A percentile compares a stretch with the other conserved stretches of the same genome.
Conservation (phyloP, 108 stramenopile species). For the Hondaea fermentalgiana region DNA sequence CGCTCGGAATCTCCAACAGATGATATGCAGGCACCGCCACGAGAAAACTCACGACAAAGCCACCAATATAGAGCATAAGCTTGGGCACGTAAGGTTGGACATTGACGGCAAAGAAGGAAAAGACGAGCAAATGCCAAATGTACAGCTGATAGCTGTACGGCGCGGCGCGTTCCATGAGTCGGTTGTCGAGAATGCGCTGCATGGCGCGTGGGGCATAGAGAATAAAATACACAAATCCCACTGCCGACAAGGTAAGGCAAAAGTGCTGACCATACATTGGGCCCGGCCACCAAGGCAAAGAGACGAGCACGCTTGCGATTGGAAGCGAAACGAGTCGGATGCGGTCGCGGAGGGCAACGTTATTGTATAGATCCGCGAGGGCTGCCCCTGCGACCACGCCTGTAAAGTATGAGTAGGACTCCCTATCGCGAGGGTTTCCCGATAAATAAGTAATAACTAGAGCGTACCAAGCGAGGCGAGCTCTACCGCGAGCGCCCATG, state of each 20-base stretch:
- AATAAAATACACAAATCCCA: background rate
- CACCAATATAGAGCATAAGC: background rate
- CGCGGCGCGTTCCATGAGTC: background rate
- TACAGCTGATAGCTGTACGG: background rate
- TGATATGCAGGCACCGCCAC: background rate
- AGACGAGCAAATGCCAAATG: background rate
- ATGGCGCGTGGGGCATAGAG: background rate
- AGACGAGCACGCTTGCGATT: background rate
- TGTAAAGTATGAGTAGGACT: background rate
- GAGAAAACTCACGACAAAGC: background rate
- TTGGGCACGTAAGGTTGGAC: background rate
- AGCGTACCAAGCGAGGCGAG: background rate
- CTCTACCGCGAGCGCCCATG: background rate
- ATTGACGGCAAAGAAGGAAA: background rate
- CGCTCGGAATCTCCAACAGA: background rate
- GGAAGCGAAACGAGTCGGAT: background rate
- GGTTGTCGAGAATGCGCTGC: background rate
- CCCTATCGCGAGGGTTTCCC: background rate
- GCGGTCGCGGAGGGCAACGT: background rate
- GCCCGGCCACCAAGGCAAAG: background rate
- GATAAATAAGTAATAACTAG: background rate
- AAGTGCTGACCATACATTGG: background rate
- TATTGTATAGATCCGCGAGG: slow-evolving; percentile 3
- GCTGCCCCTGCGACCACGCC: background rate
- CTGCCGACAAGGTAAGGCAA: background rate